Percentiles rank a stretch among this genome's conserved stretches.
phyloP scores from a whole-genome alignment of 805 yeast genomes.

The Hanseniaspora valbyensis region DNA sequence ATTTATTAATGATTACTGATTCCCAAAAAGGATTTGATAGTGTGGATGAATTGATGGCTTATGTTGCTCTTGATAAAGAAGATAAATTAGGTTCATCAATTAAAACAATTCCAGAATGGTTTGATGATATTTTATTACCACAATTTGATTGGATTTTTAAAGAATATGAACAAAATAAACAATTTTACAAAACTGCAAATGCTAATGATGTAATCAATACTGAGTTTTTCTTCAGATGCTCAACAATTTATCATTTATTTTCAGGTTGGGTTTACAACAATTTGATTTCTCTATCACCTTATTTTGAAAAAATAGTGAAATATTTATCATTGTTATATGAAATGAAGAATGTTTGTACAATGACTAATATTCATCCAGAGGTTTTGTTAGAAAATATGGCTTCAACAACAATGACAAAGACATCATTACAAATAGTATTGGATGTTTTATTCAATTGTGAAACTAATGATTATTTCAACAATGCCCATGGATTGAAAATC shows the following conservation, averaged over 20 bases:
- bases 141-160: slow-evolving; percentile 37
- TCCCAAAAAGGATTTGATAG: slow-evolving; percentile 14
- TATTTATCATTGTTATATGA: slow-evolving; percentile 52
- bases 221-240: slow-evolving; percentile 49
- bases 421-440: slow-evolving; percentile 35
- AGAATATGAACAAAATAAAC: slow-evolving; percentile 29
- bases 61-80: slow-evolving; percentile 11
- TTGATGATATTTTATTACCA: slow-evolving; percentile 32
- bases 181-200: slow-evolving; percentile 22
- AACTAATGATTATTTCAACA: slow-evolving; percentile 26
- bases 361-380: slow-evolving; percentile 50
- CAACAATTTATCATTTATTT: slow-evolving; percentile 56
- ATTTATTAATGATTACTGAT: slow-evolving; percentile 20
- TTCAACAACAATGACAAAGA: slow-evolving; percentile 35
- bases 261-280: slow-evolving; percentile 44
- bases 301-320: slow-evolving; percentile 51
- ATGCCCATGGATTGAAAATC: slow-evolving; percentile 53
- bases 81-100: slow-evolving; percentile 31
- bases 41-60: not conserved
- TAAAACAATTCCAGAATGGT: slow-evolving; percentile 25
- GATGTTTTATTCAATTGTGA: slow-evolving; percentile 34
- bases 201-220: slow-evolving; percentile 52
- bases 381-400: slow-evolving; percentile 38
- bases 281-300: slow-evolving; percentile 42
- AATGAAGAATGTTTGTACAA: slow-evolving; percentile 70